These are phyloP conservation scores for Starmerella asiatica DNA, from an alignment of 805 yeast genomes.

Conservation along the genomic window DNA sequence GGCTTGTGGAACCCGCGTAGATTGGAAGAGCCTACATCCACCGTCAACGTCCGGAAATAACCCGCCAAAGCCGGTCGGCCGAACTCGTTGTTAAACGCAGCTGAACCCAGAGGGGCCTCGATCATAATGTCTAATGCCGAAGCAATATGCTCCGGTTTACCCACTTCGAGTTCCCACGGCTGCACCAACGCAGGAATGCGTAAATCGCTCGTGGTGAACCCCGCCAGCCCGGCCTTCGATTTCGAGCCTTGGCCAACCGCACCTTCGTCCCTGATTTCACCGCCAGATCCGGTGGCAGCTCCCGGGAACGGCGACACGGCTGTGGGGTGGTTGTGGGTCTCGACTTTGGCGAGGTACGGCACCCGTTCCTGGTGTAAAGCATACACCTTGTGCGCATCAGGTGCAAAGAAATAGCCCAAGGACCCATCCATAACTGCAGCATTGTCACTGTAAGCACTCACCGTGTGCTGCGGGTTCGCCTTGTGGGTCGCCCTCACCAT, in stretches of 20 bases:
- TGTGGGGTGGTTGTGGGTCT: conserved; percentile 98
- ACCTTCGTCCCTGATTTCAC: conserved; percentile 99
- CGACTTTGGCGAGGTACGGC: conserved; percentile 86
- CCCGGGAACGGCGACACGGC: conserved; percentile 99
- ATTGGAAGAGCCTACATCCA: conserved; percentile 50
- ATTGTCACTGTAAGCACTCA: conserved; percentile 92
- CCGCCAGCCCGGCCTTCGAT: conserved; percentile 90
- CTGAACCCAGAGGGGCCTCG: conserved; percentile 95
- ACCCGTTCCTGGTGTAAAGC: conserved; percentile 59
- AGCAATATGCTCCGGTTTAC: conserved; percentile 88
- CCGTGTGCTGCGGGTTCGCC: conserved; percentile 62
- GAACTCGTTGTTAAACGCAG: conserved; percentile 95
- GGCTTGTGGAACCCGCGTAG: conserved; percentile 97
- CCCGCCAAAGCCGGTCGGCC: conserved; percentile 97
- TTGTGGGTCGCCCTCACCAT: conserved; percentile 80
- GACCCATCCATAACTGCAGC: conserved; percentile 91
- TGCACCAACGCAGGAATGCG: conserved; percentile 71
- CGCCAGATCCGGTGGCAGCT: conserved; percentile 99
- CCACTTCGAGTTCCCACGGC: conserved; percentile 91
- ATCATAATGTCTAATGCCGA: conserved; percentile 87
- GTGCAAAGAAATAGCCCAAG: conserved; percentile 52
- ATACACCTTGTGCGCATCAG: conserved; percentile 49
- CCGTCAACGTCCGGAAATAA: conserved; percentile 87
- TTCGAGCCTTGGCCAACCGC: conserved; percentile 98
- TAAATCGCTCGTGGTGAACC: conserved; percentile 83